Percentiles rank a stretch among this genome's conserved stretches.
Conservation (phyloP, 352 stramenopile genomes). For the Globisporangium rhizosaccharum region DNA sequence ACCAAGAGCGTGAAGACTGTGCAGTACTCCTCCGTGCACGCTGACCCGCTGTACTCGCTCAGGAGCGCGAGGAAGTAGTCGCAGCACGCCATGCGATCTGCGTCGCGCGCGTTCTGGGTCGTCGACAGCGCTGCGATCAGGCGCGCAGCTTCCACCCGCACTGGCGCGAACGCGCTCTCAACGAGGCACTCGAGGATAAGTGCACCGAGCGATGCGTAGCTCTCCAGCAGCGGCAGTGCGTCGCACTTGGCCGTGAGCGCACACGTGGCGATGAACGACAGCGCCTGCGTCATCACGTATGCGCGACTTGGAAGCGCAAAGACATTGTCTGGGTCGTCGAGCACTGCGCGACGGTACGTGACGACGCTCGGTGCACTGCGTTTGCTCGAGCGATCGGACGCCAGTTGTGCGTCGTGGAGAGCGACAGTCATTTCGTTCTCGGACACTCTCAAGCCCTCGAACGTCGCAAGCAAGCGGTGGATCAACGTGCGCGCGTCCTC, state of each 20-base stretch:
- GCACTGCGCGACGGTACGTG: conserved; percentile 27
- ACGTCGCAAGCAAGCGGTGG: conserved; percentile 33
- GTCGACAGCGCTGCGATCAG: conserved; percentile 37
- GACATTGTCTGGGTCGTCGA: conserved; percentile 45
- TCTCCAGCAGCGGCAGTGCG: conserved; percentile 30
- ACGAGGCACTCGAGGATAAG: conserved; percentile 46
- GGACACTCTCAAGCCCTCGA: conserved; percentile 27
- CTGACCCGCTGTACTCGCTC: conserved; percentile 34
- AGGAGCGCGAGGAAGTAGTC: conserved; percentile 45
- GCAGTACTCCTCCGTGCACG: conserved; percentile 56
- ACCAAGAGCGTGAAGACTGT: conserved; percentile 58
- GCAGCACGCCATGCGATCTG: conserved; percentile 40
- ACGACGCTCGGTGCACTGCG: conserved; percentile 20
- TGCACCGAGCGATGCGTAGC: conserved; percentile 28
- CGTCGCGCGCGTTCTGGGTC: conserved; percentile 34
- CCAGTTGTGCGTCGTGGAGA: not conserved
- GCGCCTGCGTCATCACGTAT: conserved; percentile 48
- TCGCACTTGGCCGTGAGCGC: conserved; percentile 22
- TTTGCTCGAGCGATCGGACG: conserved; percentile 1
- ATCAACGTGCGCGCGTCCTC: conserved; percentile 28
- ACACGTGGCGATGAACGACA: conserved; percentile 46
- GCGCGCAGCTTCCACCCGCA: conserved; percentile 42
- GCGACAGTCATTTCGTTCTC: conserved; percentile 8
- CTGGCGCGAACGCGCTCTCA: conserved; percentile 33
- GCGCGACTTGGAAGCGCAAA: conserved; percentile 41